A percentile compares a stretch with the other conserved stretches of the same genome.
Evolutionary conservation across 768 basidiomycete species (phyloP).

Genomic region (Clathrus columnatus): DNA sequence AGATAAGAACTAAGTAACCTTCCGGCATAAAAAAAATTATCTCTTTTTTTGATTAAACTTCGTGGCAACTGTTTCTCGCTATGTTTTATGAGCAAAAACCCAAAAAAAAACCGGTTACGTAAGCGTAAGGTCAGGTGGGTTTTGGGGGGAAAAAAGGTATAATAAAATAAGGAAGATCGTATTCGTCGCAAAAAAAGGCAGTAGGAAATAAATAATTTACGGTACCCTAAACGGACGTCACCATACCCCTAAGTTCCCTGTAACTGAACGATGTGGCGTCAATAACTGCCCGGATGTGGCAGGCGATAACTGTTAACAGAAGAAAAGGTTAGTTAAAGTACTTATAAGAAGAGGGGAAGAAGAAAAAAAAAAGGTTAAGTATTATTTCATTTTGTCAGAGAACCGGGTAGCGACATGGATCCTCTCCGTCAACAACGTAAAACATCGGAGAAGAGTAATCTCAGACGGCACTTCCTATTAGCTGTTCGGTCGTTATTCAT

Average conservation of each 20-base stretch:
- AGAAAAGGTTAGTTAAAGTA: neutral
- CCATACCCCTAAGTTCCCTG: neutral
- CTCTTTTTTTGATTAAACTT: no score
- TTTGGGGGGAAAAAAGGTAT: neutral
- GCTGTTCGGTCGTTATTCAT: slow-evolving; percentile 10
- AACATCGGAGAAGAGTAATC: slow-evolving; percentile 6
- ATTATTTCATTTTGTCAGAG: no score
- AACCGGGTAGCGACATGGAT: slow-evolving; percentile 10
- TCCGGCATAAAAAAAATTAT: no score
- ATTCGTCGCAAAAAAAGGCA: neutral
- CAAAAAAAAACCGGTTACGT: no score
- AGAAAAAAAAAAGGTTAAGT: neutral
- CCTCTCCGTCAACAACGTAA: slow-evolving; percentile 6
- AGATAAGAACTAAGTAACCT: no score
- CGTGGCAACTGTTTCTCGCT: no score
- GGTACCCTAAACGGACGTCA: neutral
- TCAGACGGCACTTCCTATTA: slow-evolving; percentile 13
- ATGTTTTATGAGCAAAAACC: no score
- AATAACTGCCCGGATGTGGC: neutral
- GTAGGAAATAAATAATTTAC: neutral
- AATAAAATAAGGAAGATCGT: neutral
- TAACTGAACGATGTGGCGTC: neutral
- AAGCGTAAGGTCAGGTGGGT: neutral
- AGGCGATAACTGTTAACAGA: neutral
- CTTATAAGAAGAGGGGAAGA: neutral